Evolutionary conservation across 2,329 filamentous ascomycete genomes (phyloP), one percentile per base, ranked within the genome.

Genomic region (Nigrospora oryzae): DNA sequence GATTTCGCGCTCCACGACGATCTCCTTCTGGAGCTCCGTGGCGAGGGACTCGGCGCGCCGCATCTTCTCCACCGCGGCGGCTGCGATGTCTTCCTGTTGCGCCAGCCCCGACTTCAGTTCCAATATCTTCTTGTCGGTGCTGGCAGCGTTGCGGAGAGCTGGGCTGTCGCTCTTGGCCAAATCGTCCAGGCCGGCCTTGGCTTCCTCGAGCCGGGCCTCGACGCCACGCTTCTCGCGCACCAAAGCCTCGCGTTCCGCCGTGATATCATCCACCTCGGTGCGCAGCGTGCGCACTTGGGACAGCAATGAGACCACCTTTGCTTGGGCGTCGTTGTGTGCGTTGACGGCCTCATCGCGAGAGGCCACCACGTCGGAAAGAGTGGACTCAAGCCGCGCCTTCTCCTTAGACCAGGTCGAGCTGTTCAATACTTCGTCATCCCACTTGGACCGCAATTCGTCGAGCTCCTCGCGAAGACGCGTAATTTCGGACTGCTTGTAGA

Each of bases 391-490:
- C 14, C 91, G 84, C 14, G 89, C 79, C 72, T 97, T 97, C 68
- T 98, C 91, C 70, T 98, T 98, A 12, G 90, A 90, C 90, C 93
- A 97, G 1, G 91, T 95, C 14, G 89, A 95, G 65, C 89, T 95
- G 68, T 97, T 97, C 55, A 97, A 79, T 11, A 97, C 89, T 66
- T 98, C 91, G 56, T 97, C 89, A 58, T 98, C 93, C 91, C 93
- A 97, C 68, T 97, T 97, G 54, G 84, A 89, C 53, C 93, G 83
- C 47, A 97, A 76, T 56, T 95, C 89, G 56, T 98, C 93, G 19
- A 97, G 81, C 65, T 98, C 93, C 61, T 97, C 91, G n/a, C 91
- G 84, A 43, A 98, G 75, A 38, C 89, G 83, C 14, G 84, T 79
- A 51, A 91, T 94, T 64, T 96, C 90, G 33, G 86, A 81, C 54